A percentile compares a stretch with the other conserved stretches of the same genome.
These are phyloP conservation scores for Hirschfeldia incana DNA, from an alignment of 345 rosid species.

Conservation along the genomic window DNA sequence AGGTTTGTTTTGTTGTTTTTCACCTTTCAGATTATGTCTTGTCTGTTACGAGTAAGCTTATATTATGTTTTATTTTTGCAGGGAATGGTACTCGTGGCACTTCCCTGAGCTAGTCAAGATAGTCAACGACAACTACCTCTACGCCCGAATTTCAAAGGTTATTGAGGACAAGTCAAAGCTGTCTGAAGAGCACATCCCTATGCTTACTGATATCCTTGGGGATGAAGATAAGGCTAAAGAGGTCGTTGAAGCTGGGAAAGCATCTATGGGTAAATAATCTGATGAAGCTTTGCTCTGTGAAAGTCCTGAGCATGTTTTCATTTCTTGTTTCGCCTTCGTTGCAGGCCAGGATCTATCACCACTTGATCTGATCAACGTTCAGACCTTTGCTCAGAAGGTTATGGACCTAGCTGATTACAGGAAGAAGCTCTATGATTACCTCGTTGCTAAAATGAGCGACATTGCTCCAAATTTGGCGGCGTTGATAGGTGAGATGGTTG, in stretches of 20 bases:
- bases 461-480: conserved; percentile 95
- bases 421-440: conserved; percentile 83
- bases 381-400: conserved; percentile 78
- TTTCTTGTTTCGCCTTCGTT: no score
- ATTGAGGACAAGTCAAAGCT: conserved; percentile 75
- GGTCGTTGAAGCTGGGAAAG: conserved; percentile 89
- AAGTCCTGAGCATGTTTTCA: no score
- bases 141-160: conserved; percentile 66
- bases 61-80: conserved; percentile 35
- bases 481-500: conserved; percentile 91
- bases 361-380: conserved; percentile 82
- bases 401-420: conserved; percentile 86
- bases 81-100: conserved; percentile 99
- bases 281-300: not conserved
- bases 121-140: conserved; percentile 88
- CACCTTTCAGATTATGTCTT: not conserved
- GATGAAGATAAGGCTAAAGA: conserved; percentile 96
- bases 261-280: conserved; percentile 79
- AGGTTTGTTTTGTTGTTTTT: conserved; percentile 56
- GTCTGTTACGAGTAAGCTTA: not conserved
- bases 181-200: conserved; percentile 59
- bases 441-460: conserved; percentile 83
- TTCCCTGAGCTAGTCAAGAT: conserved; percentile 94
- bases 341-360: conserved; percentile 89
- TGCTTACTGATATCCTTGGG: conserved; percentile 69